Evolutionary conservation across 2,329 filamentous ascomycete species (phyloP), one percentile per base, ranked within the genome.

Genomic region (Exophiala oligosperma): DNA sequence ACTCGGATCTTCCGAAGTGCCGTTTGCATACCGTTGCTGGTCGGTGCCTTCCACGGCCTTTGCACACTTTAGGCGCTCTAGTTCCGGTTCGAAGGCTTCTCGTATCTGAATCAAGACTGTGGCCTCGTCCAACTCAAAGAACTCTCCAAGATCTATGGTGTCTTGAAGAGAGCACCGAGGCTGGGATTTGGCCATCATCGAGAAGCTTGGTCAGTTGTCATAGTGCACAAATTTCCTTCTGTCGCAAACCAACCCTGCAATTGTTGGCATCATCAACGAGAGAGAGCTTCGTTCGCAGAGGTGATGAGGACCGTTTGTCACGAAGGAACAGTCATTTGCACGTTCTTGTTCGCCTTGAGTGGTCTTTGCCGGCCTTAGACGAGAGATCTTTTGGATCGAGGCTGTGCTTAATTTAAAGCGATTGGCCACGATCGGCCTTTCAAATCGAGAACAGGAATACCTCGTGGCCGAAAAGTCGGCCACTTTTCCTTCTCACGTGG

Each of bases 31-130:
- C 52, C 56, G n/a, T 53, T 61, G 50, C 50, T 60, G 37, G 28
- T 49, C 47, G 21, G 49, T 52, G 32, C 49, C 66, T 54, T 62
- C 70, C 54, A 38, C 64, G 56, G 60, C 68, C 41, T 41, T 68
- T 4, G 70, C 72, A 23, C 57, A 54, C 48, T 69, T 70, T 11
- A 74, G 67, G 17, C 70, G 67, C 11, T 66, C 51, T 9, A 73
- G 65, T 59, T 73, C 71, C 9, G 65, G 54, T 41, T 57, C 37
- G 48, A 72, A 73, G 5, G 63, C 64, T 21, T 55, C 50, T n/a
- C 54, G 56, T 23, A 73, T 56, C 26, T 73, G 63, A 37, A 28
- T 49, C 8, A 72, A 61, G 6, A 71, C 46, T 8, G 65, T 54
- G 12, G 61, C 29, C 21, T 70, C 69, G 23, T 63, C 62, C 24